Conservation (phyloP, 345 rosid genomes). For the Garcia nutans region DNA sequence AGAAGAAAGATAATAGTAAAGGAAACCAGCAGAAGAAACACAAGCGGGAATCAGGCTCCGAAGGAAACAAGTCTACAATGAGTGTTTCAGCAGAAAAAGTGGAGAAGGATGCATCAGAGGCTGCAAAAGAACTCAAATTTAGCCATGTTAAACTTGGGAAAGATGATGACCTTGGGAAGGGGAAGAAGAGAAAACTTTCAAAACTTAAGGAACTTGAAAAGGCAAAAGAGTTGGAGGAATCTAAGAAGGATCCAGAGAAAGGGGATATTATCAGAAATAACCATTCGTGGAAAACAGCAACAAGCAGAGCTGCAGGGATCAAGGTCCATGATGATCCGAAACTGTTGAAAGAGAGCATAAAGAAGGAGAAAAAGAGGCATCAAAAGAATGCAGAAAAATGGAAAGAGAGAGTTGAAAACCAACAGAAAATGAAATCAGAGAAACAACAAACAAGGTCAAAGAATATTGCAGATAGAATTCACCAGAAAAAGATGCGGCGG, state of each 20-base stretch:
- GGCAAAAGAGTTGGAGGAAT: conserved; percentile 59
- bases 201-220: conserved; percentile 67
- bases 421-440: conserved; percentile 56
- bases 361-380: conserved; percentile 66
- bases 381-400: conserved; percentile 82
- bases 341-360: conserved; percentile 69
- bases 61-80: conserved; percentile 30
- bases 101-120: conserved; percentile 64
- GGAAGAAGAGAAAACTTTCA: conserved; percentile 56
- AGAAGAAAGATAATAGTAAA: conserved; percentile 34
- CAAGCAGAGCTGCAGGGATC: conserved; percentile 71
- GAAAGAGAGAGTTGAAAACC: conserved; percentile 70
- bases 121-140: conserved; percentile 69
- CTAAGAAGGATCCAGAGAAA: conserved; percentile 74
- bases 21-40: conserved; percentile 48
- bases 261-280: conserved; percentile 58
- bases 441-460: conserved; percentile 75
- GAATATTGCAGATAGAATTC: conserved; percentile 64
- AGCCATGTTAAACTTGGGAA: conserved; percentile 68
- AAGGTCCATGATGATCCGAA: conserved; percentile 86
- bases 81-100: conserved; percentile 39
- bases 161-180: conserved; percentile 52
- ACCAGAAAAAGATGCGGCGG: conserved; percentile 64
- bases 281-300: conserved; percentile 74
- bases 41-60: conserved; percentile 51